These are phyloP conservation scores for Aotearoamyces nothofagi DNA, from an alignment of 2,329 filamentous ascomycete genomes.

Conservation along the genomic window DNA sequence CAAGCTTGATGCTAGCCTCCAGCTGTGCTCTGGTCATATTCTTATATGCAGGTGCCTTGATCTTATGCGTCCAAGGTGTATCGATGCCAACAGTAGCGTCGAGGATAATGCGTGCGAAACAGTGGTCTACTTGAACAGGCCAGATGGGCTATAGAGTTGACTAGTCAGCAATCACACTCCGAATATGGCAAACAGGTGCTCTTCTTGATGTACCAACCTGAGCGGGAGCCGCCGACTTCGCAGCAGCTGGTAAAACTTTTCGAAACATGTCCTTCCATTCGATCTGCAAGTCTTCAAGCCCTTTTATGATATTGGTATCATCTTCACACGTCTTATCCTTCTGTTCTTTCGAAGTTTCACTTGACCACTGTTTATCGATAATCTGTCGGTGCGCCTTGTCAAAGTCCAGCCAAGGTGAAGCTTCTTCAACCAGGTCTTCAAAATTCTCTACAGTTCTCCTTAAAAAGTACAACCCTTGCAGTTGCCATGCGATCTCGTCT, in stretches of 20 bases:
- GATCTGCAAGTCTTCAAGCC: constrained; percentile 7
- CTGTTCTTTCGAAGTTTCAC: too few relatives aligned
- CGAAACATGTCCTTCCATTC: constrained; percentile 13
- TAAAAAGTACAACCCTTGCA: too few relatives aligned
- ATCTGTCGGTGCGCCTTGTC: too few relatives aligned
- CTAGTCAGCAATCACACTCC: too few relatives aligned
- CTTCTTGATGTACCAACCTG: constrained; percentile 6
- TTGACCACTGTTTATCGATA: too few relatives aligned
- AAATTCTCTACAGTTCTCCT: too few relatives aligned
- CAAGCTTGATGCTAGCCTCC: constrained; percentile 21
- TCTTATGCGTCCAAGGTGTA: constrained; percentile 25
- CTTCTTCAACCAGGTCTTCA: too few relatives aligned
- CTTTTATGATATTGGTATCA: too few relatives aligned
- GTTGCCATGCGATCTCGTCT: too few relatives aligned
- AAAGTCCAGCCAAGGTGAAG: too few relatives aligned
- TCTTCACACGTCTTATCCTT: too few relatives aligned
- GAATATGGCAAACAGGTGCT: neutral
- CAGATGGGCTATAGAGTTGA: constrained; percentile 20
- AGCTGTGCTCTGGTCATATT: constrained; percentile 26
- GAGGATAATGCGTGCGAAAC: constrained; percentile 28
- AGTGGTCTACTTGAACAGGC: constrained; percentile 28
- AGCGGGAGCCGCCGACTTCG: constrained; percentile 7
- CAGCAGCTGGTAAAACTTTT: constrained; percentile 10
- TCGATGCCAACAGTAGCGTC: constrained; percentile 24
- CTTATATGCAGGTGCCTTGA: constrained; percentile 25